Evolutionary conservation across 495 filamentous ascomycete genomes (phyloP).

Genomic region (Aspergillus carlsbadensis): DNA sequence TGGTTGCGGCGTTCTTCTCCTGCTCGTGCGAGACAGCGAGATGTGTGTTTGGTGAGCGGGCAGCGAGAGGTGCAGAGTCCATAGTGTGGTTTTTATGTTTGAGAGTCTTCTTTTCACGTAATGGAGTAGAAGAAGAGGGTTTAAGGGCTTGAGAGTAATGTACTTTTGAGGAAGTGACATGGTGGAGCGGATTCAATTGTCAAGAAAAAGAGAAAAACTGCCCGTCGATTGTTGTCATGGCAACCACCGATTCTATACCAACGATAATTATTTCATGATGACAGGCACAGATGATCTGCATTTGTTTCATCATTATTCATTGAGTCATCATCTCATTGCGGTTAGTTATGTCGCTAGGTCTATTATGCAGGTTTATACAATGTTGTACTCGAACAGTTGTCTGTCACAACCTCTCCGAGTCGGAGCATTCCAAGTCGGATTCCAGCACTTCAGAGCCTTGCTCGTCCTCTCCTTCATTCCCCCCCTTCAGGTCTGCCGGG

Average conservation of each 20-base stretch:
- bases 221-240: constrained; percentile 46
- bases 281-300: not conserved
- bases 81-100: constrained; percentile 15
- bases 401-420: not conserved
- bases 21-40: constrained; percentile 32
- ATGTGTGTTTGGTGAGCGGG: constrained; percentile 47
- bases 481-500: constrained; percentile 35
- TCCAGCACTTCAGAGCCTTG: constrained; percentile 11
- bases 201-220: constrained; percentile 27
- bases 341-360: not conserved
- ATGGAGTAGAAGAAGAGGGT: not conserved
- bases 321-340: constrained; percentile 5
- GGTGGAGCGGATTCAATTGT: constrained; percentile 8
- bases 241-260: too few species aligned
- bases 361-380: too few species aligned
- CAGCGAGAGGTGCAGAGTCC: constrained; percentile 43
- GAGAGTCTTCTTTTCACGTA: not conserved
- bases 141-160: not conserved
- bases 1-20: constrained; percentile 30
- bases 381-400: not conserved
- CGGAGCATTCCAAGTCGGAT: constrained; percentile 7
- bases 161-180: constrained; percentile 3
- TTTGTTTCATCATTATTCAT: constrained; percentile 6
- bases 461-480: constrained; percentile 10
- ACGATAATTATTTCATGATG: not conserved